Evolutionary conservation across 306 rosid species (phyloP).

Genomic region (Arachis hypogaea): DNA sequence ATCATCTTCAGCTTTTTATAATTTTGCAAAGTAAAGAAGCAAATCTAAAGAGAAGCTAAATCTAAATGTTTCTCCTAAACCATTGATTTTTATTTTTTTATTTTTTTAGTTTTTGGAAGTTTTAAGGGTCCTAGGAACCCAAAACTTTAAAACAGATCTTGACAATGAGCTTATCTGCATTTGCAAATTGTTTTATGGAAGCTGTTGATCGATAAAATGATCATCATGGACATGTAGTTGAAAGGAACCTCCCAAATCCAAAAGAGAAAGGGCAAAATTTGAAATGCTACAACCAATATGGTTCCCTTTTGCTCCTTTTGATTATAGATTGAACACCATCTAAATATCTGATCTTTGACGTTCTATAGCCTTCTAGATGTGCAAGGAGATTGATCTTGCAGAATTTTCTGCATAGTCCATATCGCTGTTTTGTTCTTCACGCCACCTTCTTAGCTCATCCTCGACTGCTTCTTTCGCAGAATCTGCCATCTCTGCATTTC

Average conservation of each 20-base stretch:
- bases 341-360: background rate
- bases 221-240: slow-evolving; percentile 15
- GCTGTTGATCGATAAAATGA: slow-evolving; percentile 25
- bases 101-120: background rate
- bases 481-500: slow-evolving; percentile 79
- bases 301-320: slow-evolving; percentile 3
- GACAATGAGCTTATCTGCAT: slow-evolving; percentile 36
- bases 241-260: slow-evolving; percentile 28
- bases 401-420: slow-evolving; percentile 32
- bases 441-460: slow-evolving; percentile 69
- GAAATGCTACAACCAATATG: slow-evolving; percentile 25
- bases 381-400: slow-evolving; percentile 35
- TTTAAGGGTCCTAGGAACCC: background rate
- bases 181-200: slow-evolving; percentile 8
- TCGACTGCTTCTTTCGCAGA: slow-evolving; percentile 69
- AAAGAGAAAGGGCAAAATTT: slow-evolving; percentile 23
- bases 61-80: slow-evolving; percentile 13
- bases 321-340: background rate
- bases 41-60: slow-evolving; percentile 20
- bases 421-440: slow-evolving; percentile 44
- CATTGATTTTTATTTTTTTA: background rate
- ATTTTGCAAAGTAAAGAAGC: background rate
- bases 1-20: slow-evolving; percentile 34
- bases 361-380: slow-evolving; percentile 7
- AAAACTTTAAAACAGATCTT: slow-evolving; percentile 2